Evolutionary conservation across 768 basidiomycete species (phyloP), one percentile per base, ranked within the genome.

Genomic region (Krasilnikovozyma curviuscula): DNA sequence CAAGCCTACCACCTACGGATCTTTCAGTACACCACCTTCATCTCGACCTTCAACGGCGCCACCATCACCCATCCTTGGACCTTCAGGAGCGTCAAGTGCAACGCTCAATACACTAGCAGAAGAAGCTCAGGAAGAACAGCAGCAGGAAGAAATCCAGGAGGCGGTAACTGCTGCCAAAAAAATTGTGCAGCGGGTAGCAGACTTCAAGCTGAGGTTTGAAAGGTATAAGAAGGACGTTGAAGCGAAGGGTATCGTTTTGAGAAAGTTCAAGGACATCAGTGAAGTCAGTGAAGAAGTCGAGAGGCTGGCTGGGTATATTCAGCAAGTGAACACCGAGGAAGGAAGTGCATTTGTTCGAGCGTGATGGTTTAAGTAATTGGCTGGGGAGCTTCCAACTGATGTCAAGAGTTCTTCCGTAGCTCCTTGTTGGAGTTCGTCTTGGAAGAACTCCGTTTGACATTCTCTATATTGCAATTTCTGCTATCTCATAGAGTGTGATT

Each of bases 161-260:
- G 46, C 41, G 19, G 19, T 52, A 33, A 35, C 40, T 4, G 29
- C 32, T 12, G 50, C 50, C 14, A 35, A 33, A 46, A 52, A 52
- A 24, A 25, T 24, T 3, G 4, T 47, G 4, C 40, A 46, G 27
- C 45, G 32, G 9, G 50, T 46, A 8, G 50, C 41, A 16, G 50
- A 41, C 19, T 52, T 52, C 45, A 12, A 46, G 16, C 45, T 16
- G 2, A 18, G 50, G 25, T 52, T 52, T 29, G 38, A 47, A 16
- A 24, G 19, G 18, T 39, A 27, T 28, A 31, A 35, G 34, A 28
- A 31, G 18, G 46, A 42, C 35, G 23, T 52, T 32, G 40, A 14
- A 7, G 10, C 1, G 32, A 41, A 40, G 32, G 50, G 50, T 13
- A 46, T 52, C 21, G 23, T 29, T 30, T 39, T 52, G 19, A 40